A percentile compares a stretch with the other conserved stretches of the same genome.
Evolutionary conservation across 805 yeast genomes (phyloP).

Genomic region (Teunomyces kruisii): DNA sequence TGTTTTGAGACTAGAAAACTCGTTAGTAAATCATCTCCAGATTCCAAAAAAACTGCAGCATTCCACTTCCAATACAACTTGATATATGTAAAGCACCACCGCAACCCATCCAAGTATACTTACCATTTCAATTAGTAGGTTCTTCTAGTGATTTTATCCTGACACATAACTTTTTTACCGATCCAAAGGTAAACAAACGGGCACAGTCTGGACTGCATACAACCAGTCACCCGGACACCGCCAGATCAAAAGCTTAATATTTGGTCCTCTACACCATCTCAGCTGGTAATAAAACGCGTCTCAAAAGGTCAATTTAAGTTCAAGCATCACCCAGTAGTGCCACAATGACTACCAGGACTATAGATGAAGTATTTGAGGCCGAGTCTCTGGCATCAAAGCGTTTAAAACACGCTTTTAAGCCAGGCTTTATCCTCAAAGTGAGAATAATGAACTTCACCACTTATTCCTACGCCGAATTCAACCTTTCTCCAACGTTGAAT

Average conservation of each 20-base stretch:
- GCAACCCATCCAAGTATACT: neutral
- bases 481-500: constrained; percentile 78
- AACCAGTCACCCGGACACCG: constrained; percentile 1
- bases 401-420: constrained; percentile 10
- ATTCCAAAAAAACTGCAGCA: too few relatives aligned
- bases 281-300: neutral
- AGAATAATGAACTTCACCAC: constrained; percentile 65
- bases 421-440: constrained; percentile 54
- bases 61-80: neutral
- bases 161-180: constrained; percentile 4
- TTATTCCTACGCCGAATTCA: constrained; percentile 65
- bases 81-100: neutral
- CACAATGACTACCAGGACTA: neutral
- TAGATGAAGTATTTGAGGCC: neutral
- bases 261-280: neutral
- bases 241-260: neutral
- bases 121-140: constrained; percentile 3
- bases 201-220: neutral
- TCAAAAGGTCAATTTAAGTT: neutral
- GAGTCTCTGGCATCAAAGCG: neutral
- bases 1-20: constrained; percentile 36
- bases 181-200: constrained; percentile 3
- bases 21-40: constrained; percentile 14
- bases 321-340: neutral
- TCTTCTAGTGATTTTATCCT: neutral